Percentiles rank a stretch among this genome's conserved stretches.
phyloP scores from a whole-genome alignment of 352 stramenopile species.

The Achlya hypogyna region DNA sequence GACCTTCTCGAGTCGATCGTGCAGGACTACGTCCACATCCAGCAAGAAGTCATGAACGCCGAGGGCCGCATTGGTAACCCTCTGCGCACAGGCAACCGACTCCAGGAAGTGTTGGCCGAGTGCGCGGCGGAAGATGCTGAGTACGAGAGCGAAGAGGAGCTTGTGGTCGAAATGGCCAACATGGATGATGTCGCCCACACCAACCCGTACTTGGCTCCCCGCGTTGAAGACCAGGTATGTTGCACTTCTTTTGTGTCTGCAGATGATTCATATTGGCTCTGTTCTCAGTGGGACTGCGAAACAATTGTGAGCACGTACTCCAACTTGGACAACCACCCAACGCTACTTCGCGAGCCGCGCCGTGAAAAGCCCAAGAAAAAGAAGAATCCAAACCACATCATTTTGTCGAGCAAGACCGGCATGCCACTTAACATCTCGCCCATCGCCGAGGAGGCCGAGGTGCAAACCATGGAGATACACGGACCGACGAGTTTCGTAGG shows the following conservation, averaged over 20 bases:
- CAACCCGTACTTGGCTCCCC: slow-evolving; percentile 56
- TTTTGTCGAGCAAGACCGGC: slow-evolving; percentile 91
- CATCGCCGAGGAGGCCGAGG: slow-evolving; percentile 19
- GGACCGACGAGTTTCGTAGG: background rate
- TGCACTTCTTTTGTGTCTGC: background rate
- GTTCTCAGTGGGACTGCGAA: slow-evolving; percentile 91
- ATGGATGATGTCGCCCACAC: slow-evolving; percentile 39
- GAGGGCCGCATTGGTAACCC: slow-evolving; percentile 75
- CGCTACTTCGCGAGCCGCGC: slow-evolving; percentile 62
- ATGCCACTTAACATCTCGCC: slow-evolving; percentile 90
- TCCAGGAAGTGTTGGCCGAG: slow-evolving; percentile 68
- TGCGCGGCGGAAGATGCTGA: slow-evolving; percentile 47
- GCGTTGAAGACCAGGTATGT: slow-evolving; percentile 39
- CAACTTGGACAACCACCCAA: slow-evolving; percentile 97
- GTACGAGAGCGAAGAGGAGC: slow-evolving; percentile 40
- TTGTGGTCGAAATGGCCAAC: slow-evolving; percentile 25
- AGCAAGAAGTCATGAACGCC: slow-evolving; percentile 60
- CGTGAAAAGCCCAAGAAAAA: slow-evolving; percentile 72
- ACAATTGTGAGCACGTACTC: slow-evolving; percentile 98
- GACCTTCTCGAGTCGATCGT: slow-evolving; percentile 59
- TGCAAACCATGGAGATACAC: slow-evolving; percentile 22
- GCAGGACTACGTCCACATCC: slow-evolving; percentile 58
- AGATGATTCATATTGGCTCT: background rate
- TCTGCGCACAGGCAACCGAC: slow-evolving; percentile 46
- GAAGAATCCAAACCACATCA: slow-evolving; percentile 31